Evolutionary conservation across 2,329 filamentous ascomycete genomes (phyloP).

Genomic region (Pseudogymnoascus sp.): DNA sequence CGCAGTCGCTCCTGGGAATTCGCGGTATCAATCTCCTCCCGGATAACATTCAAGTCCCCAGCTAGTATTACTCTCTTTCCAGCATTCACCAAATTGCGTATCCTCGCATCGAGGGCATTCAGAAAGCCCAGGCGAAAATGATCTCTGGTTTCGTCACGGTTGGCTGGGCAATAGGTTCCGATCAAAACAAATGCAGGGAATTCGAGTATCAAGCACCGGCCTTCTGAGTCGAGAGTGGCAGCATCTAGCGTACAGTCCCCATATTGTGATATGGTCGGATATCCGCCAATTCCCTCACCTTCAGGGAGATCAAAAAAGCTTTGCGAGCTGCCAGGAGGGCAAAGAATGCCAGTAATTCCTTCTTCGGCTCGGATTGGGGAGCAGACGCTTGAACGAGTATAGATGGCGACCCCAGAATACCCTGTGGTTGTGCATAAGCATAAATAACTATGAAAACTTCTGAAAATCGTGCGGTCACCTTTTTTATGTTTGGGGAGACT

Average conservation of each 20-base stretch:
- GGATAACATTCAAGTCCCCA: conserved; percentile 79
- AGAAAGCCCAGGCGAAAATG: conserved; percentile 78
- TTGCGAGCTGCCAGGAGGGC: conserved; percentile 61
- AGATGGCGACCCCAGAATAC: conserved; percentile 92
- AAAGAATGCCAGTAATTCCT: conserved; percentile 78
- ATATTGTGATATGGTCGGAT: conserved; percentile 66
- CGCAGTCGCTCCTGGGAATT: conserved; percentile 63
- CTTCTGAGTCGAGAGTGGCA: conserved; percentile 74
- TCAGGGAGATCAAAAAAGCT: conserved; percentile 68
- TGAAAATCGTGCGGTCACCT: conserved; percentile 43
- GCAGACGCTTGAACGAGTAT: conserved; percentile 81
- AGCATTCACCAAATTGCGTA: conserved; percentile 72
- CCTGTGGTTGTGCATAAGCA: conserved; percentile 43
- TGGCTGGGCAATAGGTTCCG: conserved; percentile 87
- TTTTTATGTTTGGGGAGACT: conserved; percentile 92
- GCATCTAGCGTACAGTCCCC: conserved; percentile 58
- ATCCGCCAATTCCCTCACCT: conserved; percentile 78
- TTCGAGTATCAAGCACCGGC: conserved; percentile 82
- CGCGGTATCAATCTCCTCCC: conserved; percentile 62
- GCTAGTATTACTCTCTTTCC: conserved; percentile 82
- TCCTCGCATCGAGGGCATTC: conserved; percentile 69
- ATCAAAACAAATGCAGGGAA: conserved; percentile 93
- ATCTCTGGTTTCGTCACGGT: conserved; percentile 74
- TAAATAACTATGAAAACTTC: conserved; percentile 5
- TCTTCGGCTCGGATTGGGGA: conserved; percentile 86